Base-by-base conservation (phyloP, 192 early-diverging fungal species). In the Backusella parvicylindrica region DNA sequence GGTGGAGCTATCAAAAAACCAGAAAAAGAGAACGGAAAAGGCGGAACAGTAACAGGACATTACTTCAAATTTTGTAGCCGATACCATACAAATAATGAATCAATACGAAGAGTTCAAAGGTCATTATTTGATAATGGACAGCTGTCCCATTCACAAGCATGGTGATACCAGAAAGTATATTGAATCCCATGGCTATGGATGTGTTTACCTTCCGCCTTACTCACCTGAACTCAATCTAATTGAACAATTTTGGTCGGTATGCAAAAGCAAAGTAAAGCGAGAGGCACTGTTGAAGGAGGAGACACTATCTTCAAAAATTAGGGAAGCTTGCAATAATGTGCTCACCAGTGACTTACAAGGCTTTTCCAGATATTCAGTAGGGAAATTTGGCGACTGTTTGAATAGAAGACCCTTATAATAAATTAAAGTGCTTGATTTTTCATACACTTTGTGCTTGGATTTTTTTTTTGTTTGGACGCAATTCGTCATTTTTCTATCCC, bases 51-150 rank as follows among this genome's bases (percentile, higher is more conserved):
- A 23, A 63, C 56, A 7, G 23, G 50, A 56, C 15, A 56, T 56
- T 64, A 30, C 28, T 64, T 64, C 63, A 64, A 64, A n/a, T 26
- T 64, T 64, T 28, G 12, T 64, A 1, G 63, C 63, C 28, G 63
- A 37, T 16, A 47, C 43, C n/a, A n/a, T n/a, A n/a, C n/a, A n/a
- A n/a, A n/a, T n/a, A n/a, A n/a, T n/a, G n/a, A n/a, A n/a, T n/a
- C n/a, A n/a, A n/a, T n/a, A n/a, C n/a, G n/a, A n/a, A n/a, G n/a
- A n/a, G n/a, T n/a, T n/a, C n/a, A n/a, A n/a, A n/a, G n/a, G n/a
- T n/a, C n/a, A n/a, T n/a, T n/a, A n/a, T n/a, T n/a, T n/a, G 11
- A 68, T 79, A 3, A 79, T 79, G 72, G 72, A 79, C 26, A 74
- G 71, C 35, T 35, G 68, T 4, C 68, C 47, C 3, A 72, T 75